These are phyloP conservation scores for Paecilomyces fulvus DNA, from an alignment of 2,329 filamentous ascomycete genomes.

Conservation along the genomic window DNA sequence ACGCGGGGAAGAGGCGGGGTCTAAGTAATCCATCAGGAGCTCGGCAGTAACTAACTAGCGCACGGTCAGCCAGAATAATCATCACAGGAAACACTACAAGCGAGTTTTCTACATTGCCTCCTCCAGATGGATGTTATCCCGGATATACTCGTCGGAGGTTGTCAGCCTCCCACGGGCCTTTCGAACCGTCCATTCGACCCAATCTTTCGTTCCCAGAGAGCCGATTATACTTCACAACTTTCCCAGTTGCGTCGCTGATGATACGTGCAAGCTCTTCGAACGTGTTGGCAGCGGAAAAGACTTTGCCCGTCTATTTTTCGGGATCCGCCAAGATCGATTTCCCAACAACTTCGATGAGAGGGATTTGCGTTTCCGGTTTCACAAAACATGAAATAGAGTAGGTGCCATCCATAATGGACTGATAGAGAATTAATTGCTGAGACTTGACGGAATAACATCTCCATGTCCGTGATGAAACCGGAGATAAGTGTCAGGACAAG, in stretches of 20 bases:
- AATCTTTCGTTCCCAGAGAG: conserved; percentile 4
- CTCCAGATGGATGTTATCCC: no score
- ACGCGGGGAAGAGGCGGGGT: background rate
- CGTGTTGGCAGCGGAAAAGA: conserved; percentile 27
- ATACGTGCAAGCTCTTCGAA: conserved; percentile 22
- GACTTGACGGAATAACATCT: no score
- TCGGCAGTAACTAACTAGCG: background rate
- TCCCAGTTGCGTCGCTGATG: conserved; percentile 11
- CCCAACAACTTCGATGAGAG: conserved; percentile 24
- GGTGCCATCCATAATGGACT: no score
- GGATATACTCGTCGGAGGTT: no score
- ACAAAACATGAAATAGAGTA: conserved; percentile 12
- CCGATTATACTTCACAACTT: conserved; percentile 4
- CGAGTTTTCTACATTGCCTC: no score
- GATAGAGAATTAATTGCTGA: no score
- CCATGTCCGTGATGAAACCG: no score
- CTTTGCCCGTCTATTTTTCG: conserved; percentile 26
- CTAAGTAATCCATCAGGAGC: background rate
- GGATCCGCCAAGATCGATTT: conserved; percentile 17
- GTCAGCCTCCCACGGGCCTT: no score
- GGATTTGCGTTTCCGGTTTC: conserved; percentile 16
- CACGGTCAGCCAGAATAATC: background rate
- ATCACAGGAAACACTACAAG: background rate
- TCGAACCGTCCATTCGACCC: no score
- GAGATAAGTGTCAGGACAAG: no score